Evolutionary conservation across 2,329 filamentous ascomycete genomes (phyloP), one percentile per base, ranked within the genome.

Genomic region (Exophiala alcalophila): DNA sequence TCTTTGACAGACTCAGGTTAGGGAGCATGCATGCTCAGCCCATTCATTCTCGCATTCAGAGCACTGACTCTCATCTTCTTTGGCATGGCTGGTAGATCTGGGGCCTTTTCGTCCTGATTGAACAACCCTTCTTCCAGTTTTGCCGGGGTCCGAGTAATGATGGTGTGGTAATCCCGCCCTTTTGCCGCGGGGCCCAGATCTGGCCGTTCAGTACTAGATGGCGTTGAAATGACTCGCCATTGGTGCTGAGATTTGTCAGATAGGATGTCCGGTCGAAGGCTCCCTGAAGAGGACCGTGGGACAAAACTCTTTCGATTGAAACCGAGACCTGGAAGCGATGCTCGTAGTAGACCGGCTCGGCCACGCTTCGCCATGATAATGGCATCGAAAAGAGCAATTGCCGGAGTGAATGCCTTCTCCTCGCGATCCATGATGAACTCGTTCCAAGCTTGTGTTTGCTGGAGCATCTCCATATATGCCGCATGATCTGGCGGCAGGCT

Each of bases 111-210:
- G 20, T 49, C 41, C 16, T 52, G 49, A 31, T 46, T 50, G 65
- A 63, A 37, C 32, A 96, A 71, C 10, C 81, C 78, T 3, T 83
- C 77, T 58, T 98, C 92, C 7, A 98, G 75, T 59, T 86, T 90
- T 5, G 86, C 81, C 4, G 92, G 92, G 25, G 86, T 81, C 54
- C 80, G 69, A 9, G 79, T 80, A 40, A 80, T 70, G 10, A 80
- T 71, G 21, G 72, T 65, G 45, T 74, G 72, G 64, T 84, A 84
- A 53, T 82, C 77, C 44, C 78, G 77, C 0, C 48, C 53, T 27
- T 38, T 43, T 36, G 38, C 49, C 8, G 49, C 44, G 7, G 40
- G 12, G 12, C 47, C 44, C 25, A 52, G 29, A 26, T 51, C 41
- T 16, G 34, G 33, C 8, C 63, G 63, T 14, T 77, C 71, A 48